Evolutionary conservation across 2,329 filamentous ascomycete species (phyloP), one percentile per base, ranked within the genome.

Genomic region (Aspergillus aculeatinus): DNA sequence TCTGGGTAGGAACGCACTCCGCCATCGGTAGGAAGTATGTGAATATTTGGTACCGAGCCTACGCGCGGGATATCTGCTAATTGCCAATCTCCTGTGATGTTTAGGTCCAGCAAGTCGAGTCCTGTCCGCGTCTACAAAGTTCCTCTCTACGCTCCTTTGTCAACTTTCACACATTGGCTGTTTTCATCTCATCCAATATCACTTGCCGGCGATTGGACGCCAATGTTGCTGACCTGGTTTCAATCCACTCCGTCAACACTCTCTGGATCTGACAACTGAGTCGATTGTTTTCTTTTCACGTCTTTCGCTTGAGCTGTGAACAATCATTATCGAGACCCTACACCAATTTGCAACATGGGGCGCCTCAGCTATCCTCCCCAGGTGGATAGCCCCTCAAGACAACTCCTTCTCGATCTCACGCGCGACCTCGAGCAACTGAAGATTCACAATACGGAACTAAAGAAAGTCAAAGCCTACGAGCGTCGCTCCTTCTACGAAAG

Each of bases 401-500:
- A 79, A 63, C 72, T 78, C 2, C 68, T 79, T 19, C 65, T 70
- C 7, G 78, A 80, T 31, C 70, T 81, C 1, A 69, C 74, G 12
- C 69, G 67, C 19, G 76, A 79, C 19, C 70, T 81, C 11, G 73
- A 79, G 58, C 71, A 77, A 51, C 72, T 79, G 16, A 73, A 72
- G 19, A 57, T 80, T 27, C 77, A 79, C 60, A 76, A 77, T 54
- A 63, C 65, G 12, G 78, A 81, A 49, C 65, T 79, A n/a, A 78
- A 78, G 54, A 74, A 74, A 35, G 76, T 78, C 27, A 75, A 80
- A 58, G 73, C 71, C 14, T 79, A 77, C 65, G 77, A 79, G 57
- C 72, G 75, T 5, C 72, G 73, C 44, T 65, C 72, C 9, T 84
- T 85, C 61, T 80, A 86, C 48, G 82, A 86, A 23, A 82, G 80